Evolutionary conservation across 116 monocot species (phyloP).

Genomic region (Phalaenopsis hybrid): DNA sequence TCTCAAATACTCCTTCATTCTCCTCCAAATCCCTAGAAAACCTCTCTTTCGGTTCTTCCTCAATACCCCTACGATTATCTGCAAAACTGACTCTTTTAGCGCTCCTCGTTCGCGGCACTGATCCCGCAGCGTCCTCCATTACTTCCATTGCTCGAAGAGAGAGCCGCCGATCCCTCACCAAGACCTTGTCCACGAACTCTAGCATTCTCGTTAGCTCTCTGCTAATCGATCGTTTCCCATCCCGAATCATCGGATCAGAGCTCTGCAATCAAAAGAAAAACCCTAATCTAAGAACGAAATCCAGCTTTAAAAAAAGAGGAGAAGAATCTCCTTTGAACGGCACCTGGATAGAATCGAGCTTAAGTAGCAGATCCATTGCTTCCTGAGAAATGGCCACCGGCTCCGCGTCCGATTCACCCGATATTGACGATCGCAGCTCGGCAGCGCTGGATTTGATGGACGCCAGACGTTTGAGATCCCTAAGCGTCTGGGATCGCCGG

Average conservation of each 20-base stretch:
- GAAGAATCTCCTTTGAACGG: background rate
- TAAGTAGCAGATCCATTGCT: constrained; percentile 57
- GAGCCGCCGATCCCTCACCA: constrained; percentile 18
- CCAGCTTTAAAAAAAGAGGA: background rate
- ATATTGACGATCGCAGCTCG: constrained; percentile 33
- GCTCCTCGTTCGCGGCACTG: background rate
- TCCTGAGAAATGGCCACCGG: constrained; percentile 27
- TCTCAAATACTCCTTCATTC: background rate
- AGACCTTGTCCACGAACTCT: constrained; percentile 53
- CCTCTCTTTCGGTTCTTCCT: background rate
- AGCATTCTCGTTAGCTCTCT: constrained; percentile 43
- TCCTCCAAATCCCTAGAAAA: constrained; percentile 17
- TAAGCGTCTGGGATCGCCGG: constrained; percentile 58
- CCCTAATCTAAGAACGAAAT: background rate
- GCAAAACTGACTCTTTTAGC: constrained; percentile 45
- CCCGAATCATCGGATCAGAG: constrained; percentile 57
- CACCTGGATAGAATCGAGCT: constrained; percentile 73
- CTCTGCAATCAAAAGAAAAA: constrained; percentile 30
- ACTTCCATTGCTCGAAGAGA: constrained; percentile 9
- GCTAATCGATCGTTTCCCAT: constrained; percentile 57
- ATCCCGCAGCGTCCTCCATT: background rate
- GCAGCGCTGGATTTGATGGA: constrained; percentile 54
- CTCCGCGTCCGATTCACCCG: constrained; percentile 10
- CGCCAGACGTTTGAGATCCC: constrained; percentile 63
- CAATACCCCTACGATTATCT: constrained; percentile 6